Percentiles rank a stretch among this genome's conserved stretches.
These are phyloP conservation scores for Tremella fuciformis DNA, from an alignment of 768 basidiomycete genomes.

Conservation along the genomic window DNA sequence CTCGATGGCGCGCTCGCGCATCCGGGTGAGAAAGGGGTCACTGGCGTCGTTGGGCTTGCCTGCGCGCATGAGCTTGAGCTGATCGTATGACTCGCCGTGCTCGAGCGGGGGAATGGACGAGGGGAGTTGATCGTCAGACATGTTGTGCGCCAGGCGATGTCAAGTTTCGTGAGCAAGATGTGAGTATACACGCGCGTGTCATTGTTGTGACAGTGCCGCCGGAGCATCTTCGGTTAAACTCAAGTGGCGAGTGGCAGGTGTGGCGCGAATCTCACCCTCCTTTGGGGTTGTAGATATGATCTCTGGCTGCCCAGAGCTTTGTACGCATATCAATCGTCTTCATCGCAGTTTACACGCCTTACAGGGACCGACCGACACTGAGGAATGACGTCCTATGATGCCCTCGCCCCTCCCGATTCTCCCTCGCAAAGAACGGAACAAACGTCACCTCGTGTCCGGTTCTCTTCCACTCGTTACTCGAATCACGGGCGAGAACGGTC, in stretches of 20 bases:
- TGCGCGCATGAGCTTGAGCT: not conserved
- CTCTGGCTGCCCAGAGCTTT: too few relatives aligned
- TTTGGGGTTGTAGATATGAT: too few relatives aligned
- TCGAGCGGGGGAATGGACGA: not conserved
- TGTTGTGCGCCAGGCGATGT: too few relatives aligned
- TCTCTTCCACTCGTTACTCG: slow-evolving; percentile 9
- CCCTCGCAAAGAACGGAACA: slow-evolving; percentile 36
- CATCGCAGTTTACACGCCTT: too few relatives aligned
- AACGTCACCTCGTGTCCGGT: slow-evolving; percentile 16
- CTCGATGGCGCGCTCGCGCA: slow-evolving; percentile 15
- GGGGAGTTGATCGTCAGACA: too few relatives aligned
- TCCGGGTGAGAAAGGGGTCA: slow-evolving; percentile 23
- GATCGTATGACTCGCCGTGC: not conserved
- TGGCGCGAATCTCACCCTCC: too few relatives aligned
- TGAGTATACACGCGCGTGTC: too few relatives aligned
- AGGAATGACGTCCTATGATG: slow-evolving; percentile 28
- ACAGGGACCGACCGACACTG: slow-evolving; percentile 14
- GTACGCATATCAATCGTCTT: too few relatives aligned
- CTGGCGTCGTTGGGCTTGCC: slow-evolving; percentile 29
- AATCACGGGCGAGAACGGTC: not conserved
- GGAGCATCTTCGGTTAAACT: too few relatives aligned
- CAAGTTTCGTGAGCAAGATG: too few relatives aligned
- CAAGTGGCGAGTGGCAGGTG: too few relatives aligned
- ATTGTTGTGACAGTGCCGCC: too few relatives aligned
- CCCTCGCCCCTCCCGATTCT: slow-evolving; percentile 30